Conservation (phyloP, 495 filamentous ascomycete species). For the Cryomyces minteri region DNA sequence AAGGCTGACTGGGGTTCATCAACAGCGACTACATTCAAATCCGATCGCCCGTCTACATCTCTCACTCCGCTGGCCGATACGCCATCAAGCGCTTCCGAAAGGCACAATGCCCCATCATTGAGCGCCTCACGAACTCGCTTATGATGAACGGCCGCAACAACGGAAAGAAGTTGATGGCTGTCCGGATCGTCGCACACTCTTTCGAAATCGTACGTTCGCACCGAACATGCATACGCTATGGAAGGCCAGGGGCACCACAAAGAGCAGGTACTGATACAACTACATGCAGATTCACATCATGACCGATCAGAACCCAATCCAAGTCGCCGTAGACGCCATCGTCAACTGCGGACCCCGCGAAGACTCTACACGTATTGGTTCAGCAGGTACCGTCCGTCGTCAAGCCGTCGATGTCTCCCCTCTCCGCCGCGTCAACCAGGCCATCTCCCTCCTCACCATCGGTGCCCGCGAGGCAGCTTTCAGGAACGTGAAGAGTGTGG, state of each 20-base stretch:
- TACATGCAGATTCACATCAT: conserved; percentile 87
- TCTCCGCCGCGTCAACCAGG: conserved; percentile 98
- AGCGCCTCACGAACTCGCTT: conserved; percentile 98
- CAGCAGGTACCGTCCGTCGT: conserved; percentile 96
- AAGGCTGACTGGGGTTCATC: not conserved
- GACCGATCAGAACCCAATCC: conserved; percentile 99
- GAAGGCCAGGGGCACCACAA: too few relatives aligned
- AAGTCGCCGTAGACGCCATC: conserved; percentile 97
- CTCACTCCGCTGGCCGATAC: conserved; percentile 96
- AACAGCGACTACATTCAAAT: conserved; percentile 98
- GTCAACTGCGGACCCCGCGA: conserved; percentile 99
- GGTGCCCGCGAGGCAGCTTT: conserved; percentile 94
- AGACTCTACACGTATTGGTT: conserved; percentile 98
- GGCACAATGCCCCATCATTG: conserved; percentile 99
- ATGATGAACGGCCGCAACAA: conserved; percentile 99
- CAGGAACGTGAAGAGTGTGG: conserved; percentile 96
- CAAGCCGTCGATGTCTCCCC: conserved; percentile 99
- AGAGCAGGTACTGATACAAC: not conserved
- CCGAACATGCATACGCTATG: not conserved
- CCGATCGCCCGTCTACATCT: conserved; percentile 92
- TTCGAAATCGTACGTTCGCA: conserved; percentile 88
- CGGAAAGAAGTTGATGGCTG: conserved; percentile 99
- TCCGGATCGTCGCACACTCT: conserved; percentile 94
- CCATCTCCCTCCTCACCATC: conserved; percentile 91
- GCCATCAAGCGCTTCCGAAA: conserved; percentile 99